phyloP scores from a whole-genome alignment of 768 basidiomycete species.

The Termitomyces sp. region DNA sequence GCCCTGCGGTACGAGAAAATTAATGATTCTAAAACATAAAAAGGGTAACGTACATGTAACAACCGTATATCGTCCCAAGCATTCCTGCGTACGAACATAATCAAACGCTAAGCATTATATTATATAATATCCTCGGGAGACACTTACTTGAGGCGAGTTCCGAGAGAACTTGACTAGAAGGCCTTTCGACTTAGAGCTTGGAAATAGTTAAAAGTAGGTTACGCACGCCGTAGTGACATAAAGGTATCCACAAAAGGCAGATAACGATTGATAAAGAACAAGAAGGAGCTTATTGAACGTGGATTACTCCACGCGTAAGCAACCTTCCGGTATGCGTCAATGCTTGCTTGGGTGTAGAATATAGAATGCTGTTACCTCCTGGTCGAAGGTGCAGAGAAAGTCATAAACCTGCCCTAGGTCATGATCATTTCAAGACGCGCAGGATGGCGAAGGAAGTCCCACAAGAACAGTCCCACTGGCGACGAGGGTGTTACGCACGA shows the following conservation, averaged over 20 bases:
- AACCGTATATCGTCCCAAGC: constrained; percentile 22
- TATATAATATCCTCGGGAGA: too few relatives aligned
- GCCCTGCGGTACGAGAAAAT: constrained; percentile 11
- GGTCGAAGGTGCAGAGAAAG: constrained; percentile 30
- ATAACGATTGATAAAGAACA: constrained; percentile 39
- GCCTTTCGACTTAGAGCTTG: not conserved
- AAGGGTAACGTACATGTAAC: constrained; percentile 25
- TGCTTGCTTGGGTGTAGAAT: not conserved
- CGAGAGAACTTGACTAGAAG: constrained; percentile 8
- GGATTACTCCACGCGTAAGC: constrained; percentile 31
- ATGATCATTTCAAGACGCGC: not conserved
- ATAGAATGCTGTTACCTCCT: constrained; percentile 22
- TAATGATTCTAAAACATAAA: not conserved
- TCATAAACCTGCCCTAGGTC: constrained; percentile 27
- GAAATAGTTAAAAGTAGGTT: not conserved
- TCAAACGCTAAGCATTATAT: not conserved
- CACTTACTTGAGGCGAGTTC: constrained; percentile 7
- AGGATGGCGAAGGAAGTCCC: not conserved
- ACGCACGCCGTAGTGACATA: constrained; percentile 28
- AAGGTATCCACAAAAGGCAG: constrained; percentile 36
- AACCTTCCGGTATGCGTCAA: constrained; percentile 18
- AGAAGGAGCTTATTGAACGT: constrained; percentile 23
- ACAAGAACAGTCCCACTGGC: constrained; percentile 26
- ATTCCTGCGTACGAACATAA: constrained; percentile 13
- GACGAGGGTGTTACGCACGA: constrained; percentile 23